phyloP scores from a whole-genome alignment of 73 alveolate genomes.

The Uronychia setigera region DNA sequence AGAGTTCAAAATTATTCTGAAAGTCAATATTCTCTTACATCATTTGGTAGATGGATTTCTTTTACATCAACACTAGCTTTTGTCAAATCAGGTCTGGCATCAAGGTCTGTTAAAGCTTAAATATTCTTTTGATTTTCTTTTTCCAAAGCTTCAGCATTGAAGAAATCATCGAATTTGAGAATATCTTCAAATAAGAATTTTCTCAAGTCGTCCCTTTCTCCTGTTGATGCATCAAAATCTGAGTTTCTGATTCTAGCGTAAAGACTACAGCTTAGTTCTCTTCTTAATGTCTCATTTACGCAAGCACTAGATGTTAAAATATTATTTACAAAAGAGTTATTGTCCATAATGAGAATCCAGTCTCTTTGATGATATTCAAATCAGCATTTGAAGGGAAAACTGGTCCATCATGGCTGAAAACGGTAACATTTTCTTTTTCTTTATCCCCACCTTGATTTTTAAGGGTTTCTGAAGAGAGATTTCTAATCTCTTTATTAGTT shows the following conservation, averaged over 20 bases:
- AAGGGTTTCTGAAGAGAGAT: background rate
- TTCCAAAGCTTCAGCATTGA: background rate
- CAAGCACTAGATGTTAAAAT: background rate
- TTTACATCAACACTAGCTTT: background rate
- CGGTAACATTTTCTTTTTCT: background rate
- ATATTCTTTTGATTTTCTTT: background rate
- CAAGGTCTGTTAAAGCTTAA: background rate
- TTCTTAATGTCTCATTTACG: background rate
- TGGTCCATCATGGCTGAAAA: slow-evolving; percentile 19
- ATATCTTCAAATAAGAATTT: slow-evolving; percentile 10
- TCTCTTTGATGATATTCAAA: background rate
- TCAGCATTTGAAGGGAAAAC: slow-evolving; percentile 10
- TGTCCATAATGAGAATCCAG: background rate
- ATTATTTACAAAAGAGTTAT: slow-evolving; percentile 6
- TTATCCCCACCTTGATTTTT: background rate
- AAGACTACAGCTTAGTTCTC: background rate
- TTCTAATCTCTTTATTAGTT: background rate
- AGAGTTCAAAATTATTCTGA: background rate
- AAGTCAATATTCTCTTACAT: background rate
- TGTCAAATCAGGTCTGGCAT: background rate
- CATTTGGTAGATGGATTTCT: background rate
- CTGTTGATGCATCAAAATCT: background rate
- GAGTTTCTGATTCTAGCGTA: background rate
- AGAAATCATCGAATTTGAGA: background rate
- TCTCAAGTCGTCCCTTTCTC: background rate